Percentiles rank a stretch among this genome's conserved stretches.
These are phyloP conservation scores for Pythium apleroticum DNA, from an alignment of 352 stramenopile species.

Conservation along the genomic window DNA sequence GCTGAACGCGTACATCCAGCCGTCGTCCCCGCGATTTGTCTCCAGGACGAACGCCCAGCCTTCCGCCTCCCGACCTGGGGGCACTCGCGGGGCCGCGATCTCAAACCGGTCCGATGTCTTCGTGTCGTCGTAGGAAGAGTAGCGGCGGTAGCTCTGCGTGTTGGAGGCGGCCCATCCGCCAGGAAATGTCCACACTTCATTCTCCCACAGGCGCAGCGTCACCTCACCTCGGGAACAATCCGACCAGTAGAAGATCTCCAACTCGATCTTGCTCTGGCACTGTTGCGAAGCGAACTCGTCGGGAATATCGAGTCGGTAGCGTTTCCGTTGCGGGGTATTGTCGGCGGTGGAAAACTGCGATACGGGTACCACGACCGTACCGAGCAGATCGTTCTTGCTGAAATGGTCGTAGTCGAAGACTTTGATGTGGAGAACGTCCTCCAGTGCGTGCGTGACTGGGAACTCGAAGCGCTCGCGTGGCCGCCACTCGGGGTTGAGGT, in stretches of 20 bases:
- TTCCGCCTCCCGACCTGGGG: slow-evolving; percentile 35
- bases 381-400: slow-evolving; percentile 62
- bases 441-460: slow-evolving; percentile 38
- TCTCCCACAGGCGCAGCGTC: slow-evolving; percentile 58
- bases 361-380: slow-evolving; percentile 47
- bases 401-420: slow-evolving; percentile 70
- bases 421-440: slow-evolving; percentile 46
- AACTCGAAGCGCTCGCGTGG: slow-evolving; percentile 69
- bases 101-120: slow-evolving; percentile 45
- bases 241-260: slow-evolving; percentile 49
- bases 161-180: slow-evolving; percentile 49
- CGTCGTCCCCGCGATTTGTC: slow-evolving; percentile 47
- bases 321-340: slow-evolving; percentile 44
- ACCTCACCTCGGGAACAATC: slow-evolving; percentile 37
- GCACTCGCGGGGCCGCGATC: slow-evolving; percentile 39
- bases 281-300: slow-evolving; percentile 44
- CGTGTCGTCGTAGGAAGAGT: slow-evolving; percentile 50
- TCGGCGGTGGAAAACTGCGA: slow-evolving; percentile 45
- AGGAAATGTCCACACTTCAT: slow-evolving; percentile 54
- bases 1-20: slow-evolving; percentile 69
- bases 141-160: slow-evolving; percentile 47
- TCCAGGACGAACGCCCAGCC: slow-evolving; percentile 53
- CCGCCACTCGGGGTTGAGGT: slow-evolving; percentile 61
- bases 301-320: slow-evolving; percentile 47
- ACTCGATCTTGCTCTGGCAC: slow-evolving; percentile 46